A percentile compares a stretch with the other conserved stretches of the same genome.
Conservation (phyloP, 2,329 filamentous ascomycete genomes). For the Uncinocarpus reesii region DNA sequence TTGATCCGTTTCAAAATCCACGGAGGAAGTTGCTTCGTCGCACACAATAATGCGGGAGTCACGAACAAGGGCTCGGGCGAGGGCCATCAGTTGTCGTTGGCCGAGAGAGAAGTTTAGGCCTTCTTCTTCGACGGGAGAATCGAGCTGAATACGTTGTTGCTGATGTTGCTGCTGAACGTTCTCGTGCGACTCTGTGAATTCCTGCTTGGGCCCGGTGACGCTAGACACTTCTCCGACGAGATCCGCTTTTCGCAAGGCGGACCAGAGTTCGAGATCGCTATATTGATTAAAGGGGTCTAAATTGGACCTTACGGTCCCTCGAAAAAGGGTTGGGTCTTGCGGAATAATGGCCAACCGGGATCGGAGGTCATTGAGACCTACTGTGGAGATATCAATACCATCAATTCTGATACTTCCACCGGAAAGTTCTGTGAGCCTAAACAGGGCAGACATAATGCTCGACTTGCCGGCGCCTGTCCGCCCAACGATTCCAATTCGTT, state of each 20-base stretch:
- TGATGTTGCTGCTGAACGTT: constrained; percentile 16
- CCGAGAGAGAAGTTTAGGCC: constrained; percentile 93
- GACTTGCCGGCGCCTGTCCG: constrained; percentile 40
- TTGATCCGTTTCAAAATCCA: constrained; percentile 93
- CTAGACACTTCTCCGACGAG: constrained; percentile 39
- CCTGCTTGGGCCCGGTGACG: constrained; percentile 16
- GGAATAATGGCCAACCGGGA: constrained; percentile 38
- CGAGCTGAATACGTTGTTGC: constrained; percentile 62
- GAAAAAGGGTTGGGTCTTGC: constrained; percentile 38
- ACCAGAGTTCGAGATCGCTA: constrained; percentile 39
- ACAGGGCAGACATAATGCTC: constrained; percentile 39
- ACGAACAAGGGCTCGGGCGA: constrained; percentile 81
- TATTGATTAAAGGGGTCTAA: constrained; percentile 39
- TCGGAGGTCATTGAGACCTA: constrained; percentile 36
- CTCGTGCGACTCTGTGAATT: constrained; percentile 10
- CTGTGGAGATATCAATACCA: constrained; percentile 33
- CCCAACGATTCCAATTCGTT: constrained; percentile 41
- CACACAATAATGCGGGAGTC: constrained; percentile 87
- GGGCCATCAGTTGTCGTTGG: constrained; percentile 88
- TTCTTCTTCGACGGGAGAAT: constrained; percentile 80
- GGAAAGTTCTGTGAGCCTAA: constrained; percentile 36
- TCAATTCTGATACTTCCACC: constrained; percentile 36
- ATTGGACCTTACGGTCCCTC: constrained; percentile 37
- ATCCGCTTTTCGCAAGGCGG: constrained; percentile 37
- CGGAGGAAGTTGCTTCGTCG: constrained; percentile 86